Percentiles rank a stretch among this genome's conserved stretches.
Evolutionary conservation across 2,329 filamentous ascomycete species (phyloP).

Genomic region (Fusarium proliferatum): DNA sequence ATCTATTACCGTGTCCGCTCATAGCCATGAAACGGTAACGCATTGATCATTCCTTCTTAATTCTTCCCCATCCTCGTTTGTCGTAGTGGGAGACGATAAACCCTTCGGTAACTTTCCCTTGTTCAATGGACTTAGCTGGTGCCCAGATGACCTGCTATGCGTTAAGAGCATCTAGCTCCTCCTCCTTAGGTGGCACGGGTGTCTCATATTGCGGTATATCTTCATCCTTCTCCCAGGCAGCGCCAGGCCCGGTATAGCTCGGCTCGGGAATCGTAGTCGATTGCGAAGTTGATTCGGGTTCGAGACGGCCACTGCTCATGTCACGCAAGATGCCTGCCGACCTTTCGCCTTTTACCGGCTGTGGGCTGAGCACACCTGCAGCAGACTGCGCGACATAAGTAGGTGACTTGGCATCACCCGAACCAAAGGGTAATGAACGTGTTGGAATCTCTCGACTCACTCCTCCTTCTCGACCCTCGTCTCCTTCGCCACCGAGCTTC

Average conservation of each 20-base stretch:
- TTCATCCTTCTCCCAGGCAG: slow-evolving; percentile 65
- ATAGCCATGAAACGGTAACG: slow-evolving; percentile 25
- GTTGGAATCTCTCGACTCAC: slow-evolving; percentile 59
- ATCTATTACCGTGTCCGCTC: slow-evolving; percentile 21
- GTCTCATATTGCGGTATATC: slow-evolving; percentile 50
- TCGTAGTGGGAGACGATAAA: not conserved
- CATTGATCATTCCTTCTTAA: slow-evolving; percentile 42
- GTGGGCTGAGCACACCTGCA: slow-evolving; percentile 53
- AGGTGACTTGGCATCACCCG: slow-evolving; percentile 53
- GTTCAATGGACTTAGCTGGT: slow-evolving; percentile 15
- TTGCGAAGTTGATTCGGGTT: slow-evolving; percentile 26
- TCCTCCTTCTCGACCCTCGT: slow-evolving; percentile 42
- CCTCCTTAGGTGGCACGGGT: slow-evolving; percentile 53
- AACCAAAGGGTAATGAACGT: slow-evolving; percentile 64
- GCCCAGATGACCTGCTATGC: slow-evolving; percentile 44
- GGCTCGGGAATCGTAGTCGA: slow-evolving; percentile 53
- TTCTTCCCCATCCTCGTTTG: slow-evolving; percentile 6
- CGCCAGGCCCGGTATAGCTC: slow-evolving; percentile 62
- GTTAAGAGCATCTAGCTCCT: slow-evolving; percentile 56
- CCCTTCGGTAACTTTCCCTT: slow-evolving; percentile 10
- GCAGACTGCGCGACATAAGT: slow-evolving; percentile 44
- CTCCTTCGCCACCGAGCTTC: slow-evolving; percentile 57
- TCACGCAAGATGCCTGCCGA: slow-evolving; percentile 51
- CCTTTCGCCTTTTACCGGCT: slow-evolving; percentile 55
- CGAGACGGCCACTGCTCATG: slow-evolving; percentile 41